These are phyloP conservation scores for Auriscalpium orientale DNA, from an alignment of 768 basidiomycete species.

Conservation along the genomic window DNA sequence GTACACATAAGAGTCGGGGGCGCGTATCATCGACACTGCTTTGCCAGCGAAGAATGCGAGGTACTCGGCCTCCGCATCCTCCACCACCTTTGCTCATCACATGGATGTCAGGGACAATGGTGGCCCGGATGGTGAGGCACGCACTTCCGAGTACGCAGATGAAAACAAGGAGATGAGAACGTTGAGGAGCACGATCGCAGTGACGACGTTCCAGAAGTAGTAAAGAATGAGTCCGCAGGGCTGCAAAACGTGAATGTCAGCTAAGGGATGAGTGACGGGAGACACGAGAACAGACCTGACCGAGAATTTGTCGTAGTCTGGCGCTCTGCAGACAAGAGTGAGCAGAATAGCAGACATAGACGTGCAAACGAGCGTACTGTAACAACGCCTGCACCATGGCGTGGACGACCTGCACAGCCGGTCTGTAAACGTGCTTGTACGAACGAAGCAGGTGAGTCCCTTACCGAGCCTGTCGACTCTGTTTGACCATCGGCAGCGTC, in stretches of 20 bases:
- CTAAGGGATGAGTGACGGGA: neutral
- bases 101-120: neutral
- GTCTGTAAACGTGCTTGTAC: too few relatives aligned
- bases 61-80: constrained; percentile 85
- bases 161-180: constrained; percentile 94
- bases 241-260: constrained; percentile 20
- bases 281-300: constrained; percentile 7
- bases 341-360: neutral
- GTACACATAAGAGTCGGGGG: constrained; percentile 79
- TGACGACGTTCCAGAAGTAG: constrained; percentile 83
- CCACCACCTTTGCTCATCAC: constrained; percentile 48
- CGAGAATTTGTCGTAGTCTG: constrained; percentile 6
- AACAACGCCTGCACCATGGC: constrained; percentile 72
- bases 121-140: constrained; percentile 14
- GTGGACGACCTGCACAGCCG: constrained; percentile 48
- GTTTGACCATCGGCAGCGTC: constrained; percentile 80
- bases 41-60: constrained; percentile 87
- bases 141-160: constrained; percentile 82
- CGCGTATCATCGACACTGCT: constrained; percentile 77
- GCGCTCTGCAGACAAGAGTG: neutral
- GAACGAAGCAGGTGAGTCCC: neutral
- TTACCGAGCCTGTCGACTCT: constrained; percentile 1
- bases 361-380: constrained; percentile 40
- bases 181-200: constrained; percentile 82
- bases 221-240: constrained; percentile 56